Evolutionary conservation across 179 eudicot genomes (phyloP).

Genomic region (Beta macrorhiza): DNA sequence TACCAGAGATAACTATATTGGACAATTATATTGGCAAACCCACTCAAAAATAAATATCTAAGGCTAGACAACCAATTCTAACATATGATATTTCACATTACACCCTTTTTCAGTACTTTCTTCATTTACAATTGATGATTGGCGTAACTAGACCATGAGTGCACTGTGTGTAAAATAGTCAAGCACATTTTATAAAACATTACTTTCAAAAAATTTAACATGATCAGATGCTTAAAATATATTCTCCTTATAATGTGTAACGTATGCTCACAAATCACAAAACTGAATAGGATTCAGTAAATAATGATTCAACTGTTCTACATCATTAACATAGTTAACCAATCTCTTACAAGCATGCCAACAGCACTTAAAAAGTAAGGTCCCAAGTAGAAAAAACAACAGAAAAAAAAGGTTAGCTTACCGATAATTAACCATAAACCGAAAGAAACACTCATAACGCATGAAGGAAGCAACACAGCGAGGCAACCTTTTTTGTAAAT

Average conservation of each 20-base stretch:
- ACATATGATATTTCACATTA: background rate
- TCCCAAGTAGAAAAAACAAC: background rate
- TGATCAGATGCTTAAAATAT: background rate
- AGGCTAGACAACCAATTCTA: background rate
- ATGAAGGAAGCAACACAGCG: background rate
- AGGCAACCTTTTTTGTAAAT: background rate
- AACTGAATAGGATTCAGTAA: background rate
- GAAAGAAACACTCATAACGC: background rate
- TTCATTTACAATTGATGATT: background rate
- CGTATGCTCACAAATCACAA: background rate
- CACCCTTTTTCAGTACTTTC: background rate
- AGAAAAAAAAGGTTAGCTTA: background rate
- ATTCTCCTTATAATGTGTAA: background rate
- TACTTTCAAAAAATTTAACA: background rate
- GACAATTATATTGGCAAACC: background rate
- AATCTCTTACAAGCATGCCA: background rate
- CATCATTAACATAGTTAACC: background rate
- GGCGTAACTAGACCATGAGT: background rate
- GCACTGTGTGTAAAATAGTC: background rate
- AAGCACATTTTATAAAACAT: background rate
- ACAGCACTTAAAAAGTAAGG: background rate
- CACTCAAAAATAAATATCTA: background rate
- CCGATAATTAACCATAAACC: background rate
- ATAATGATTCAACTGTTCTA: background rate
- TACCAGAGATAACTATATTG: background rate